These are phyloP conservation scores for Arxiozyma telluris DNA, from an alignment of 1,139 yeast species.

Conservation along the genomic window DNA sequence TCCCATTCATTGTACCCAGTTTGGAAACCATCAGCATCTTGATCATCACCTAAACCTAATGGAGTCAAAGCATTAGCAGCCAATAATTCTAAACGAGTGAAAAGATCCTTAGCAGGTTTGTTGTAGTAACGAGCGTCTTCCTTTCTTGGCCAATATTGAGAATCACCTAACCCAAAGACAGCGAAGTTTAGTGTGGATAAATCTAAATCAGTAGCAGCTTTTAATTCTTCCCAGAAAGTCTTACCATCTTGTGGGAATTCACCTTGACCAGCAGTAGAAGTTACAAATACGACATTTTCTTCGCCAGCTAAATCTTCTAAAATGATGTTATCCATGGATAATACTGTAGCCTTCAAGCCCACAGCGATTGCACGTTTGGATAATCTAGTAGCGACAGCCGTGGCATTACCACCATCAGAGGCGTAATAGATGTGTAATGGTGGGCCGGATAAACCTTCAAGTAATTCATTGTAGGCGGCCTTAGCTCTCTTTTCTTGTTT, in stretches of 20 bases:
- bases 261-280: slow-evolving; percentile 97
- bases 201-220: slow-evolving; percentile 61
- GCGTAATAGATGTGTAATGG: slow-evolving; percentile 87
- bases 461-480: slow-evolving; percentile 63
- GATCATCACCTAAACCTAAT: slow-evolving; percentile 90
- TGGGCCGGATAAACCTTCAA: slow-evolving; percentile 88
- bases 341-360: slow-evolving; percentile 69
- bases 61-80: slow-evolving; percentile 70
- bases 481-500: slow-evolving; percentile 64
- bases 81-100: slow-evolving; percentile 51
- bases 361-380: slow-evolving; percentile 79
- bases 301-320: slow-evolving; percentile 74
- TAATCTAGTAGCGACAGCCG: slow-evolving; percentile 69
- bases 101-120: slow-evolving; percentile 78
- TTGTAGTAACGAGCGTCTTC: slow-evolving; percentile 91
- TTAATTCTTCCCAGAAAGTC: slow-evolving; percentile 77
- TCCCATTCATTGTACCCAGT: slow-evolving; percentile 90
- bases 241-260: slow-evolving; percentile 96
- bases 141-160: slow-evolving; percentile 94
- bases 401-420: slow-evolving; percentile 93
- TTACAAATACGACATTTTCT: slow-evolving; percentile 69
- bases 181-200: slow-evolving; percentile 53
- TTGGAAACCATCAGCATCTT: slow-evolving; percentile 90
- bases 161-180: slow-evolving; percentile 89
- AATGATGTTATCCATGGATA: slow-evolving; percentile 80